phyloP scores from a whole-genome alignment of 306 rosid genomes.

The Boehmeria nivea region DNA sequence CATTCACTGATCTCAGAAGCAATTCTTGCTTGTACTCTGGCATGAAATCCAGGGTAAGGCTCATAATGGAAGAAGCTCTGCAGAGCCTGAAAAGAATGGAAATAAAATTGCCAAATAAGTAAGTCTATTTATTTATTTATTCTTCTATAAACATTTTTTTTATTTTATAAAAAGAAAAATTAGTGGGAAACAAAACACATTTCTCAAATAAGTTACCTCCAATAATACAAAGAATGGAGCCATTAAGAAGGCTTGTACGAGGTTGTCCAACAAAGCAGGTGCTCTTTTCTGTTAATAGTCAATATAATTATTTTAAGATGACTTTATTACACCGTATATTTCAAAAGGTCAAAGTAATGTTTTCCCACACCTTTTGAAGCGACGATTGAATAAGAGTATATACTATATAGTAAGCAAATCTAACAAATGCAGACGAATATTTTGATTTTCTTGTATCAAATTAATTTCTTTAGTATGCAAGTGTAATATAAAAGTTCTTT shows the following conservation, averaged over 20 bases:
- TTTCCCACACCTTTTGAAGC: too few species aligned
- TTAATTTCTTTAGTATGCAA: too few species aligned
- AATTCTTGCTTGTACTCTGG: slow-evolving; percentile 46
- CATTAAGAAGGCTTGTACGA: slow-evolving; percentile 71
- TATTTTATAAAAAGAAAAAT: not conserved
- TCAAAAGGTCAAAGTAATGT: too few species aligned
- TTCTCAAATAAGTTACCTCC: slow-evolving; percentile 48
- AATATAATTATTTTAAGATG: not conserved
- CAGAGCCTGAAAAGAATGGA: slow-evolving; percentile 39
- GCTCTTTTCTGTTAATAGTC: slow-evolving; percentile 51
- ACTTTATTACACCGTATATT: too few species aligned
- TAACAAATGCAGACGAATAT: too few species aligned
- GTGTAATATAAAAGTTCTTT: too few species aligned
- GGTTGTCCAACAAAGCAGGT: slow-evolving; percentile 80
- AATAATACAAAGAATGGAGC: slow-evolving; percentile 88
- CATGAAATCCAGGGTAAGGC: slow-evolving; percentile 66
- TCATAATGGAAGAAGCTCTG: slow-evolving; percentile 53
- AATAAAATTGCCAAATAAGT: not conserved
- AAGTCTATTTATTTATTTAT: not conserved
- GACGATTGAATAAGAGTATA: too few species aligned
- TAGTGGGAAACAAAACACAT: not conserved
- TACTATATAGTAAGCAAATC: too few species aligned
- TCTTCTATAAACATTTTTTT: not conserved
- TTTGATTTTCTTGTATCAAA: too few species aligned
- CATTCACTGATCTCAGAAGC: slow-evolving; percentile 47